These are phyloP conservation scores for Silybum marianum DNA, from an alignment of 129 eudicot species.

Conservation along the genomic window DNA sequence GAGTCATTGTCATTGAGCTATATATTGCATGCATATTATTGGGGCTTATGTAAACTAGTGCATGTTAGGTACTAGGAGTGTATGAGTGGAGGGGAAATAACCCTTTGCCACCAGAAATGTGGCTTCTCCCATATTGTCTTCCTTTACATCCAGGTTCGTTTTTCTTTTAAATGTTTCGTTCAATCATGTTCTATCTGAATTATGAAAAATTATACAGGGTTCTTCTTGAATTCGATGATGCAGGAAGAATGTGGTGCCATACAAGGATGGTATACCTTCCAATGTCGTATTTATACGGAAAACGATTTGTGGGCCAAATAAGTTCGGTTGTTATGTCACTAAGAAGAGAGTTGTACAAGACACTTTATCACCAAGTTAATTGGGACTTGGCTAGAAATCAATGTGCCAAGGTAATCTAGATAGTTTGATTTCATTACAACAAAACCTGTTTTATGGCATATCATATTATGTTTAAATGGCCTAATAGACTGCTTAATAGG, in stretches of 20 bases:
- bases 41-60: not conserved
- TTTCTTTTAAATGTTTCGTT: not conserved
- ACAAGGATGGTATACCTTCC: conserved; percentile 72
- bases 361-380: conserved; percentile 47
- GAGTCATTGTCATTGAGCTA: not conserved
- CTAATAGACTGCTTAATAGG: not conserved
- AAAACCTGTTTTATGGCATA: not conserved
- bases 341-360: conserved; percentile 53
- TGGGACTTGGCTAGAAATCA: conserved; percentile 62
- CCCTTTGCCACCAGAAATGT: conserved; percentile 78
- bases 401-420: conserved; percentile 54
- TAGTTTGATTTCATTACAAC: not conserved
- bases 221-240: not conserved
- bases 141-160: conserved; percentile 71
- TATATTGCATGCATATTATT: not conserved
- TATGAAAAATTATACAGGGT: not conserved
- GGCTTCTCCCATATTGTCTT: conserved; percentile 76
- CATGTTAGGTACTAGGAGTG: conserved; percentile 60
- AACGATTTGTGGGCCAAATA: conserved; percentile 55
- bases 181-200: not conserved
- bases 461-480: not conserved
- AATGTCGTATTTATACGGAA: conserved; percentile 73
- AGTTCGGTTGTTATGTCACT: conserved; percentile 42
- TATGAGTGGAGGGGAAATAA: conserved; percentile 75
- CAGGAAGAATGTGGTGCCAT: conserved; percentile 80